Evolutionary conservation across 345 rosid species (phyloP), one percentile per base, ranked within the genome.

Genomic region (Cardamine resedifolia): DNA sequence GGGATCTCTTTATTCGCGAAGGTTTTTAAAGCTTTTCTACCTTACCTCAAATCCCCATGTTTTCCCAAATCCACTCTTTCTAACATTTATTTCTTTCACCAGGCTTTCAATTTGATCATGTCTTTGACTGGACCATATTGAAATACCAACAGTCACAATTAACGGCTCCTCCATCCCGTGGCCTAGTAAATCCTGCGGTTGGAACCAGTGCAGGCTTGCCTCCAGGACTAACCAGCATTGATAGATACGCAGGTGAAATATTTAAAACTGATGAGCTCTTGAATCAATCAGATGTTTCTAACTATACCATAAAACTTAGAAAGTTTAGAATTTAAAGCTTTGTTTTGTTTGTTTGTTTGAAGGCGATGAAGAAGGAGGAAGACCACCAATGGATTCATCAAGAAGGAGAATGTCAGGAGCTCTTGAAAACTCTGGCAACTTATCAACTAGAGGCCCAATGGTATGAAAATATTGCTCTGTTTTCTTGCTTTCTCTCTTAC

Each of bases 101-200:
- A 95, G 98, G 99, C 78, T 95, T 91, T 79, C 99, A 95, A 79
- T 90, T 92, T 52, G 99, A 95, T 75, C 88, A 89, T 36, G 93
- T 95, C 16, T 95, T 95, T 80, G 99, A 95, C 74, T 95, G 99
- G 99, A 95, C 99, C 36, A 94, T 94, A 75, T 68, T 94, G 84
- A 94, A 94, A 82, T 94, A 90, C 68, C 99, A 95, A 84, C 97
- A 91, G 66, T 88, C 99, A 50, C 99, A 91, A 69, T 82, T 87
- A 77, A 78, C 94, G 6, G 84, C 91, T 63, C 96, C 97, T 39
- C 89, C 96, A 28, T 21, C 93, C 47, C 90, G 90, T 70, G 79
- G 91, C 28, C 16, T 74, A 24, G 77, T 58, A 72, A 67, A 3
- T 30, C 76, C 81, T 45, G 83, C 81, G 15, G 91, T 80, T 70